Evolutionary conservation across 495 filamentous ascomycete species (phyloP).

Genomic region (Penicillium bialowiezense): DNA sequence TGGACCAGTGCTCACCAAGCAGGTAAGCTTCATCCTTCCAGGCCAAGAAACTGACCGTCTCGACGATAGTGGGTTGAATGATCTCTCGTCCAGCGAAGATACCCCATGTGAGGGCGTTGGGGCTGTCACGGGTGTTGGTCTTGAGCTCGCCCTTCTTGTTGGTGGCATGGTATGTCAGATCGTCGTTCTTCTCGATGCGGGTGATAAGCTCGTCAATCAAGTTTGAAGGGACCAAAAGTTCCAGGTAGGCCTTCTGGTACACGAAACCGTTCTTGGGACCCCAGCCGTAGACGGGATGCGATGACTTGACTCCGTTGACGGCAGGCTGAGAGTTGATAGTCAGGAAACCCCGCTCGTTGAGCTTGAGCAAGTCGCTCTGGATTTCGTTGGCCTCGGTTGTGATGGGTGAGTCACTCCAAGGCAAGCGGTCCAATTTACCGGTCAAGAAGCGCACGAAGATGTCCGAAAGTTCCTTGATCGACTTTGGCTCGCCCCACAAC

Average conservation of each 20-base stretch:
- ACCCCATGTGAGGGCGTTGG: conserved; percentile 98
- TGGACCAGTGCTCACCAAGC: conserved; percentile 89
- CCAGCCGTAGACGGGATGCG: conserved; percentile 87
- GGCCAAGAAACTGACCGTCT: conserved; percentile 94
- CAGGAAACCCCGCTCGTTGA: conserved; percentile 84
- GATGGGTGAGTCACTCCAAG: conserved; percentile 92
- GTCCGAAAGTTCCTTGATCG: conserved; percentile 72
- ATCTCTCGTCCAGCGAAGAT: conserved; percentile 99
- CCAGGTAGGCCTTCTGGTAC: conserved; percentile 97
- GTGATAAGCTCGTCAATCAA: conserved; percentile 74
- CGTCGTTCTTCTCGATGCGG: conserved; percentile 72
- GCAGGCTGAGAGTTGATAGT: conserved; percentile 98
- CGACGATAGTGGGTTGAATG: conserved; percentile 98
- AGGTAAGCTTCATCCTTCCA: conserved; percentile 99
- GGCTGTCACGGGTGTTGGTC: conserved; percentile 80
- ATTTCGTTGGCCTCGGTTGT: conserved; percentile 76
- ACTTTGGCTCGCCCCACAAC: conserved; percentile 85
- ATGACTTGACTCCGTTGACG: conserved; percentile 87
- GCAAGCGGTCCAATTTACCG: conserved; percentile 75
- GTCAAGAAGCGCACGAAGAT: conserved; percentile 82
- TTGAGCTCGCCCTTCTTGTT: conserved; percentile 74
- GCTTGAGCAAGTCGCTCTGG: conserved; percentile 66
- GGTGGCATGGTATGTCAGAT: conserved; percentile 91
- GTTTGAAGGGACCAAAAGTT: conserved; percentile 79
- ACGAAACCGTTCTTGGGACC: conserved; percentile 93